Evolutionary conservation across 2,329 filamentous ascomycete genomes (phyloP), one percentile per base, ranked within the genome.

Genomic region (Paecilomyces niveus): DNA sequence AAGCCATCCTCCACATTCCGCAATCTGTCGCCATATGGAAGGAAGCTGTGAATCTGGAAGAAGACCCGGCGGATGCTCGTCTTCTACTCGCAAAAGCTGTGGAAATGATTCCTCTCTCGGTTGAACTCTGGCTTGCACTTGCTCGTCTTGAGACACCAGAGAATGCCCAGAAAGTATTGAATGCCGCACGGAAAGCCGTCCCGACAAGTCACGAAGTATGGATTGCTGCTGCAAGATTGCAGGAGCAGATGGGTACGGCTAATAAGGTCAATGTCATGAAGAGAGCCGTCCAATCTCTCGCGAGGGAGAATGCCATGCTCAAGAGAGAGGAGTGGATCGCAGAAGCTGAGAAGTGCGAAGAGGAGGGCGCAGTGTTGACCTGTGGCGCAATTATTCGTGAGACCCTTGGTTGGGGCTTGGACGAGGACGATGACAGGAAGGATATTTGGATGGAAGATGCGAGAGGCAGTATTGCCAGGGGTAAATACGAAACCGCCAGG

Each of bases 1-100:
- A 95, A 70, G 95, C 94, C 0, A 81, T 99, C 52, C 90, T 97
- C 67, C 88, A 96, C 68, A 89, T 97, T 49, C 92, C 92, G 0
- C 91, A 96, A 69, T 97, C 93, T 0, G 94, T 97, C 54, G 88
- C 90, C 50, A 83, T 99, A n/a, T 99, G 94, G 94, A 99, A 97
- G 72, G 92, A 95, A 71, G 89, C 93, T 4, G 93, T 99, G 62
- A 97, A 97, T 66, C 78, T 97, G 57, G 94, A 97, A 70, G 93
- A 97, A 68, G 89, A 96, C 65, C 85, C 89, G 0, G 89, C 88
- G 31, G 92, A 97, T 76, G 95, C 95, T 3, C 87, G 88, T 62
- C 80, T 99, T 58, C 81, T 99, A 57, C 84, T 99, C 53, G 92
- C 92, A 54, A 97, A 97, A 76, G 95, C 95, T 0, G 96, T 92